phyloP scores from a whole-genome alignment of 805 yeast genomes.

The Starmerella floricola region DNA sequence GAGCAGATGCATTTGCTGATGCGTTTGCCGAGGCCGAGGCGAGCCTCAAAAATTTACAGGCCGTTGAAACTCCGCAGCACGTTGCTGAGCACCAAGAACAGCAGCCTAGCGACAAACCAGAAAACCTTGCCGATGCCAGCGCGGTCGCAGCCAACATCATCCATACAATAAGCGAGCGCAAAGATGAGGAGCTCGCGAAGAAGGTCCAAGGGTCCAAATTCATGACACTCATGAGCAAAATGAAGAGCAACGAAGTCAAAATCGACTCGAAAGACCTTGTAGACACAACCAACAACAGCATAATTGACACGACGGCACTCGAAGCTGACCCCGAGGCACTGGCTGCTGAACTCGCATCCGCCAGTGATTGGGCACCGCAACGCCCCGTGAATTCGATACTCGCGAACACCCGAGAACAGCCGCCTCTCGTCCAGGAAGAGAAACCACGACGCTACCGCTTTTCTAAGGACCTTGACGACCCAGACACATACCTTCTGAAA shows the following conservation, averaged over 20 bases:
- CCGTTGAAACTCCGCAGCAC: neutral
- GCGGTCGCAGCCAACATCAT: constrained; percentile 17
- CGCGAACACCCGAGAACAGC: neutral
- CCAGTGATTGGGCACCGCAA: constrained; percentile 13
- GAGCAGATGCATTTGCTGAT: constrained; percentile 8
- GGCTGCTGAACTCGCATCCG: neutral
- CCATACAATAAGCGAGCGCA: constrained; percentile 8
- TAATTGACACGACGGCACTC: neutral
- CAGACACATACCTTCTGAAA: constrained; percentile 19
- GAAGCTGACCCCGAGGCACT: constrained; percentile 1
- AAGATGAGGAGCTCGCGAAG: constrained; percentile 12
- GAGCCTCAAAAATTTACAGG: constrained; percentile 4
- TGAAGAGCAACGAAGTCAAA: constrained; percentile 12
- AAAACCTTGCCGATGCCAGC: constrained; percentile 14
- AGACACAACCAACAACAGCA: neutral
- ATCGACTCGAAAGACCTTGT: constrained; percentile 12
- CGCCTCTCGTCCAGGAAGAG: neutral
- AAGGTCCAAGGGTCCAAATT: constrained; percentile 21
- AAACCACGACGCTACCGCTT: neutral
- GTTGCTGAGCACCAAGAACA: constrained; percentile 7
- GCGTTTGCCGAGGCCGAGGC: constrained; percentile 20
- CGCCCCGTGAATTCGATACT: neutral
- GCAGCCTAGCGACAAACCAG: neutral
- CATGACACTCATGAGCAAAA: constrained; percentile 18
- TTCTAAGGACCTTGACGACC: constrained; percentile 19